A percentile compares a stretch with the other conserved stretches of the same genome.
Evolutionary conservation across 208 protist species (phyloP).

Genomic region (Leishmania major): DNA sequence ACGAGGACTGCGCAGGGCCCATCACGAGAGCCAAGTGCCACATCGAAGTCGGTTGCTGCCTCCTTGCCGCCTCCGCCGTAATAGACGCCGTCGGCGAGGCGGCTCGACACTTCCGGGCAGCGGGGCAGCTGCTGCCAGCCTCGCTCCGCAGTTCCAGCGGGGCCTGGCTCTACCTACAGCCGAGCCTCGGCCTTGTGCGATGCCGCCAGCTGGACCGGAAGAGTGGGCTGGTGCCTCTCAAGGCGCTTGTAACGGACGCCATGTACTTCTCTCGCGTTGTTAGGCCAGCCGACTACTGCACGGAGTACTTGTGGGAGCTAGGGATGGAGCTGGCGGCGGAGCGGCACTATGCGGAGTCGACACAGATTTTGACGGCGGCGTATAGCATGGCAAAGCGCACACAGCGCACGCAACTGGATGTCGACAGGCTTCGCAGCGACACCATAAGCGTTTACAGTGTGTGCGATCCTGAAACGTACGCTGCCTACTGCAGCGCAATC

Average conservation of each 20-base stretch:
- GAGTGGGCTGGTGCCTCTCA: conserved; percentile 26
- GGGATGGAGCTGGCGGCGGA: conserved; percentile 71
- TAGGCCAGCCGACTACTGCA: conserved; percentile 57
- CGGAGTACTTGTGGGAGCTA: conserved; percentile 77
- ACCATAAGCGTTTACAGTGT: conserved; percentile 54
- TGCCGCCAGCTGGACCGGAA: conserved; percentile 39
- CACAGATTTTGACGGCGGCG: conserved; percentile 44
- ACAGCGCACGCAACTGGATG: conserved; percentile 36
- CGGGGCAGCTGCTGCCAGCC: conserved; percentile 41
- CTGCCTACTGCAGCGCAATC: conserved; percentile 41
- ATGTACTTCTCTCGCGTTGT: conserved; percentile 47
- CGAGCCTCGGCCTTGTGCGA: conserved; percentile 58
- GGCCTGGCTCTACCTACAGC: conserved; percentile 66
- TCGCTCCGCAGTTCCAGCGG: conserved; percentile 44
- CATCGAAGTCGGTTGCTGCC: conserved; percentile 76
- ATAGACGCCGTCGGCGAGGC: conserved; percentile 45
- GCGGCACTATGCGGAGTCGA: conserved; percentile 42
- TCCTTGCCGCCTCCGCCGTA: conserved; percentile 39
- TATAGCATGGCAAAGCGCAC: conserved; percentile 50
- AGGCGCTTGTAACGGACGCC: conserved; percentile 48
- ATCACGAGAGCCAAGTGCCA: conserved; percentile 61
- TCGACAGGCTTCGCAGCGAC: conserved; percentile 39
- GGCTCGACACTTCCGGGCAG: conserved; percentile 46
- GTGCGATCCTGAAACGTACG: conserved; percentile 66
- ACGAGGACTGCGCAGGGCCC: conserved; percentile 48